Evolutionary conservation across 345 rosid species (phyloP), one percentile per base, ranked within the genome.

Genomic region (Raphanus sativus): DNA sequence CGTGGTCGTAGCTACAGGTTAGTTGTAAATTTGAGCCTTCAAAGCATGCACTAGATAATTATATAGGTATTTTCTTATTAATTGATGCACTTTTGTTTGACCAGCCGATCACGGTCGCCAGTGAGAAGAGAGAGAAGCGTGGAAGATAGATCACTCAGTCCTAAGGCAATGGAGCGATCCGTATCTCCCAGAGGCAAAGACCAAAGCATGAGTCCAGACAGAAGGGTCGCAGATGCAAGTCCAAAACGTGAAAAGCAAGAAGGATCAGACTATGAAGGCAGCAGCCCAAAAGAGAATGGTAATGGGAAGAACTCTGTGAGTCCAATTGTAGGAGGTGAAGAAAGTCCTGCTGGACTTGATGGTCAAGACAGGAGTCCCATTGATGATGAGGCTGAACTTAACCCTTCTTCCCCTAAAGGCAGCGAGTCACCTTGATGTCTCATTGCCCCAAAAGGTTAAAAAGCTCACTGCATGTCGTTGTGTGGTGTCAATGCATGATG

Each of bases 1-100:
- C 80, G 91, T n/a, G 91, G 90, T 52, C 94, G 86, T 25, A 94
- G 98, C 82, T 89, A 90, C 87, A 86, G 91, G 91, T 90, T 59
- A 64, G 77, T 59, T 3, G 16, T 36, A 4, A 62, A 63, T n/a
- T 65, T 24, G 32, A 67, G 40, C 40, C 8, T 29, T 15, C 10
- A 17, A 30, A 54, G 63, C 12, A 54, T 55, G 50, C 63, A 3
- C 7, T 69, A 55, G 62, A 32, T 69, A 13, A 21, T 40, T 42
- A 6, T 54, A 8, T 45, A 6, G 13, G 48, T 10, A 16, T 32
- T n/a, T n/a, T 26, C 17, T 29, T 21, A 32, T 58, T 24, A 13
- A 45, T 11, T 58, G 38, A 45, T 25, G 17, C 63, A 3, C 25
- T 32, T 7, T 64, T 17, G 58, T 52, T 32, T 56, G n/a, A 54